A percentile compares a stretch with the other conserved stretches of the same genome.
phyloP scores from a whole-genome alignment of 768 basidiomycete genomes.

The Psilocybe cubensis region DNA sequence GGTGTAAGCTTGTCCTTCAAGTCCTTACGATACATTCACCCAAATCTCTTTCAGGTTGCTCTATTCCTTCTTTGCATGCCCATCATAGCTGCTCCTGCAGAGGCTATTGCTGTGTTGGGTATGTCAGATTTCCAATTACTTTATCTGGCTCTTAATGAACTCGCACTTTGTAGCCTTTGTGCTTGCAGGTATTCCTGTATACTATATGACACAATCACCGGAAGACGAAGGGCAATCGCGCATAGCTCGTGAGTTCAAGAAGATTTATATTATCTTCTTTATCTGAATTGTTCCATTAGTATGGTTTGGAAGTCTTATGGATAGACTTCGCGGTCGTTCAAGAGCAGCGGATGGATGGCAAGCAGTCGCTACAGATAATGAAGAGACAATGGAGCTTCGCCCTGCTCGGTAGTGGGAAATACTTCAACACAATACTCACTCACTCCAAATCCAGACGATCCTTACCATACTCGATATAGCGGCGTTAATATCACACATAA shows the following conservation, averaged over 20 bases:
- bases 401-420: slow-evolving; percentile 32
- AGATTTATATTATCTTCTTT: neutral
- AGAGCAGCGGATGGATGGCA: slow-evolving; percentile 71
- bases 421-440: neutral
- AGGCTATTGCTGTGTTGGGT: slow-evolving; percentile 89
- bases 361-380: slow-evolving; percentile 73
- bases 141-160: neutral
- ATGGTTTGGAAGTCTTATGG: slow-evolving; percentile 32
- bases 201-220: slow-evolving; percentile 70
- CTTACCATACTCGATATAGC: slow-evolving; percentile 1
- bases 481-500: no score
- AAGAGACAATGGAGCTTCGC: slow-evolving; percentile 72
- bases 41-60: slow-evolving; percentile 61
- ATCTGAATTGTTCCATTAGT: slow-evolving; percentile 21
- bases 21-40: neutral
- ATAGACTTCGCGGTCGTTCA: slow-evolving; percentile 54
- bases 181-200: slow-evolving; percentile 78
- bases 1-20: slow-evolving; percentile 51
- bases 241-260: slow-evolving; percentile 42
- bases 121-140: slow-evolving; percentile 5
- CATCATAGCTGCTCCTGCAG: slow-evolving; percentile 87
- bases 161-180: slow-evolving; percentile 66
- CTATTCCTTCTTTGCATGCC: slow-evolving; percentile 94
- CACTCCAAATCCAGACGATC: neutral
- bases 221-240: slow-evolving; percentile 44